Percentiles rank a stretch among this genome's conserved stretches.
Evolutionary conservation across 176 grass and related monocot genomes (phyloP).

Genomic region (Oryza glaberrima): DNA sequence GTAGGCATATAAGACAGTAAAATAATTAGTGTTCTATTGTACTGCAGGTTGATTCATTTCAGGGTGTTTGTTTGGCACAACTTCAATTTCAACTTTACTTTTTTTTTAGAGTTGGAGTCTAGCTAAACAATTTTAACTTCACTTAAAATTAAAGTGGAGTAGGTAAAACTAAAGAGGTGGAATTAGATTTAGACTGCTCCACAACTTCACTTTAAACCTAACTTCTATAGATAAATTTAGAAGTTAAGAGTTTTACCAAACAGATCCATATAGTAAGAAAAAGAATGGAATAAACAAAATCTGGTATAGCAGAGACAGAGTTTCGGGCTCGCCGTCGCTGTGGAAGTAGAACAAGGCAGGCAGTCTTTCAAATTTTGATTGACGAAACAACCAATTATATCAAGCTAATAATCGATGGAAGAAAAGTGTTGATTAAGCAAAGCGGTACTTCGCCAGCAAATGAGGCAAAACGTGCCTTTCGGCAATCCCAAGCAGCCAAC

Average conservation of each 20-base stretch:
- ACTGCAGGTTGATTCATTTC: not conserved
- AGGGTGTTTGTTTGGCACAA: not conserved
- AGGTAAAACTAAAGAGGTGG: no score
- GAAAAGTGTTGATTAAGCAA: slow-evolving; percentile 42
- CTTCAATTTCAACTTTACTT: no score
- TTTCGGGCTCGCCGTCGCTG: not conserved
- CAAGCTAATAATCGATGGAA: not conserved
- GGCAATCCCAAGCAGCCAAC: slow-evolving; percentile 36
- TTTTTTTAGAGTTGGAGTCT: no score
- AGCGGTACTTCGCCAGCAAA: slow-evolving; percentile 22
- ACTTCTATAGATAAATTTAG: no score
- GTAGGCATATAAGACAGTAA: not conserved
- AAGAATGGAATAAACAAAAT: not conserved
- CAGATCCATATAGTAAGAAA: not conserved
- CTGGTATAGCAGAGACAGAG: not conserved
- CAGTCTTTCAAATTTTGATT: slow-evolving; percentile 11
- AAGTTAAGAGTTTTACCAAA: no score
- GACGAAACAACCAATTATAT: not conserved
- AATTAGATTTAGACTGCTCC: no score
- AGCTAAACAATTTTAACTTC: no score
- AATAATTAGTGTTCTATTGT: not conserved
- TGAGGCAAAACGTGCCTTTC: slow-evolving; percentile 42
- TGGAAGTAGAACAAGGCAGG: not conserved
- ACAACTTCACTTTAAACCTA: no score
- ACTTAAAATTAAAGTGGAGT: no score